Evolutionary conservation across 2,329 filamentous ascomycete genomes (phyloP), one percentile per base, ranked within the genome.

Genomic region (Colletotrichum scovillei): DNA sequence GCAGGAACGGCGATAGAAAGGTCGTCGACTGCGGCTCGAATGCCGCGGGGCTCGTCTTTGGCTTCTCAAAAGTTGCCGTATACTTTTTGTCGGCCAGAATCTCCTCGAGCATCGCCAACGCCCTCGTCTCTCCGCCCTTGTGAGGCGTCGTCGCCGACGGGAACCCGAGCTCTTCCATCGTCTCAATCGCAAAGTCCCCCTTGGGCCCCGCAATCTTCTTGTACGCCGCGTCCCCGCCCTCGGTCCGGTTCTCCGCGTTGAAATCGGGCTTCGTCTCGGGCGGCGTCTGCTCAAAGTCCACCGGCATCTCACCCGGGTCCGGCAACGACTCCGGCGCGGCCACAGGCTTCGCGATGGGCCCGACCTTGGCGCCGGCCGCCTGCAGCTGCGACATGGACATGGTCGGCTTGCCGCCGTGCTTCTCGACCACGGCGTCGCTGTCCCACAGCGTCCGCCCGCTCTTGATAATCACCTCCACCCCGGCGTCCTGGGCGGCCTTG

Each of bases 11-110:
- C 0, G 92, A 94, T 7, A 95, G 86, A 1, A 95, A 85, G 0
- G 92, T 95, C 0, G 93, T 95, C 0, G 92, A 89, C 78, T 92
- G 92, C 0, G 93, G 93, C 49, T 90, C 88, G 76, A 95, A 94
- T 3, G 89, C 92, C 2, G 93, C 92, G 0, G 93, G 93, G 46
- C 91, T 93, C 0, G 93, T 94, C 70, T 91, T 91, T 1, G 93
- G 93, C 80, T 95, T 95, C 78, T 92, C 88, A 77, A 95, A 95
- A 0, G 90, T 94, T 1, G 91, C 92, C 0, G 91, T 91, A 79
- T 94, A 95, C 66, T 89, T 86, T 72, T 89, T 86, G 74, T 95
- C 84, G 2, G 86, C 82, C 72, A 93, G 87, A 38, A 94, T 89
- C 4, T 87, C 82, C 9, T 88, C 84, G 1, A 95, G 86, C 35